Evolutionary conservation across 2,329 filamentous ascomycete genomes (phyloP).

Genomic region (Ceratocystis smalleyi): DNA sequence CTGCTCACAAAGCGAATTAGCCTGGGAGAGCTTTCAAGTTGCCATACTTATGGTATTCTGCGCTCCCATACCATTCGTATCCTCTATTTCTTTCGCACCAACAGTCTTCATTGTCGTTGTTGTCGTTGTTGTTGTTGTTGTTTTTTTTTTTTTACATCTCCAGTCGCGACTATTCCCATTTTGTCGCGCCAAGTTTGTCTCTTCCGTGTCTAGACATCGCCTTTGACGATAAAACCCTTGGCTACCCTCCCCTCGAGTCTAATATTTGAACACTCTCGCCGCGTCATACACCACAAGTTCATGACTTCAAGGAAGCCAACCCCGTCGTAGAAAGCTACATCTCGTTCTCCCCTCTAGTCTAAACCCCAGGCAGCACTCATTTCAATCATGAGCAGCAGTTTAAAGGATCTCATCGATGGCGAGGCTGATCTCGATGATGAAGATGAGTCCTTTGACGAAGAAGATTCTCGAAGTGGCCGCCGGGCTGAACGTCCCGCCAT

Average conservation of each 20-base stretch:
- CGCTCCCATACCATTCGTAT: too few relatives aligned
- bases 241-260: neutral
- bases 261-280: neutral
- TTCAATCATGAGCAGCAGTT: conserved; percentile 39
- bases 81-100: neutral
- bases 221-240: too few relatives aligned
- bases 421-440: conserved; percentile 81
- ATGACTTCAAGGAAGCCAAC: neutral
- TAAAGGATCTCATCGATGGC: conserved; percentile 66
- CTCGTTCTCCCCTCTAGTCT: neutral
- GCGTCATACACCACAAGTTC: neutral
- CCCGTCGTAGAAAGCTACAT: neutral
- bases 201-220: neutral
- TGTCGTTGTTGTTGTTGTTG: too few relatives aligned
- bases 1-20: neutral
- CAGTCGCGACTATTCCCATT: neutral
- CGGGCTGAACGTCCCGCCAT: neutral
- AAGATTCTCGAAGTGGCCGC: conserved; percentile 29
- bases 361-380: neutral
- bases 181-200: neutral
- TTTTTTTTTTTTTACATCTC: neutral
- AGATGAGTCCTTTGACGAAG: conserved; percentile 67
- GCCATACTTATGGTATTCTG: neutral
- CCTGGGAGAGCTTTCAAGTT: neutral
- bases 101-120: neutral